Conservation (phyloP, 495 filamentous ascomycete species). For the Letharia lupina region DNA sequence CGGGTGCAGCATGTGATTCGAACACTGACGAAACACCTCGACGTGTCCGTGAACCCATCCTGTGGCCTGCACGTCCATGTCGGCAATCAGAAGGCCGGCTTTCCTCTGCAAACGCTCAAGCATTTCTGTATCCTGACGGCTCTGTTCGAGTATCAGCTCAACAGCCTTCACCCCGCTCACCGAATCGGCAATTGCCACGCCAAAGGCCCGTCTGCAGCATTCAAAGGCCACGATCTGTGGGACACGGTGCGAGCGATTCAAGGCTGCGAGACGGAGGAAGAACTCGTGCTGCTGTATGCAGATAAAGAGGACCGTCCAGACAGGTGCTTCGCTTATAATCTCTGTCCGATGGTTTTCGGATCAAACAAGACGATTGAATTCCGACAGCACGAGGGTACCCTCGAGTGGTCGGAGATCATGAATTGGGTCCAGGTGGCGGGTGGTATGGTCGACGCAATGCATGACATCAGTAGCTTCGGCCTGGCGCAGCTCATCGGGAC, state of each 20-base stretch:
- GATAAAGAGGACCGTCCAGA: not conserved
- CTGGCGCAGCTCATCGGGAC: not conserved
- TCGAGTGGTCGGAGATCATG: constrained; percentile 1
- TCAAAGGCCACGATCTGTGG: not conserved
- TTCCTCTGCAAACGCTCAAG: constrained; percentile 17
- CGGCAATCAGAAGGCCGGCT: constrained; percentile 8
- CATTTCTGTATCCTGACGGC: constrained; percentile 9
- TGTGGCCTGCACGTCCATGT: constrained; percentile 20
- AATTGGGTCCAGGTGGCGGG: constrained; percentile 12
- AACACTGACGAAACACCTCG: not conserved
- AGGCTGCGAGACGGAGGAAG: not conserved
- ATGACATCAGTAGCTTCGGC: not conserved
- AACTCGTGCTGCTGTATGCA: not conserved
- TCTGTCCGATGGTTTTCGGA: not conserved
- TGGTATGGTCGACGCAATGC: constrained; percentile 1
- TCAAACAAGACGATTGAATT: constrained; percentile 16
- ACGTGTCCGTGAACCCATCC: not conserved
- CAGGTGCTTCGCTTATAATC: constrained; percentile 8
- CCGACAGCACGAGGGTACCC: constrained; percentile 15
- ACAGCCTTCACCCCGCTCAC: constrained; percentile 10
- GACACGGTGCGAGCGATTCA: not conserved
- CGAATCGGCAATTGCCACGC: not conserved
- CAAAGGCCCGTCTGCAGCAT: not conserved
- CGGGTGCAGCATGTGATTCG: not conserved
- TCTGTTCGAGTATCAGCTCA: constrained; percentile 13